Evolutionary conservation across 768 basidiomycete genomes (phyloP).

Genomic region (Boletellus emodensis): DNA sequence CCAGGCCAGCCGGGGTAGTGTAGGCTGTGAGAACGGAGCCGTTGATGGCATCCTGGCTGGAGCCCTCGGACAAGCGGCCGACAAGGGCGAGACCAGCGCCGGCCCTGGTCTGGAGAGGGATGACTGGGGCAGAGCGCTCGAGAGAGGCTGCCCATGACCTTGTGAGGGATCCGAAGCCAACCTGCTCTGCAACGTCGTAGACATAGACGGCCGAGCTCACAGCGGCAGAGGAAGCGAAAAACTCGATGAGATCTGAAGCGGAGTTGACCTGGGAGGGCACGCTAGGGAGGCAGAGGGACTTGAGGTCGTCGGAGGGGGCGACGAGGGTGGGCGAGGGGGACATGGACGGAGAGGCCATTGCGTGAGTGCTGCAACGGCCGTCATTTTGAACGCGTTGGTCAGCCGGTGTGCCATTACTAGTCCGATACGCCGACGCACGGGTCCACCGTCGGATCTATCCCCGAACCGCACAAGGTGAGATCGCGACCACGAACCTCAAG

Average conservation of each 20-base stretch:
- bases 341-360: constrained; percentile 26
- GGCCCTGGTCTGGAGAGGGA: constrained; percentile 74
- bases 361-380: neutral
- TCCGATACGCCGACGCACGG: too few species aligned
- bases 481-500: too few species aligned
- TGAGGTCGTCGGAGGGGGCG: constrained; percentile 30
- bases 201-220: constrained; percentile 69
- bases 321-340: constrained; percentile 34
- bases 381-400: neutral
- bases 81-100: constrained; percentile 81
- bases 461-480: too few species aligned
- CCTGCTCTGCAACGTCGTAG: constrained; percentile 80
- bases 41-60: constrained; percentile 60
- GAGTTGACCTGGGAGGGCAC: constrained; percentile 22
- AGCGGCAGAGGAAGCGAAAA: constrained; percentile 51
- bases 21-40: constrained; percentile 70
- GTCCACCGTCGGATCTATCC: too few species aligned
- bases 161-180: constrained; percentile 74
- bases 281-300: constrained; percentile 9
- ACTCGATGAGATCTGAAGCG: constrained; percentile 66
- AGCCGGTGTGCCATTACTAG: constrained; percentile 11
- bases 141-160: constrained; percentile 55
- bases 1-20: constrained; percentile 80
- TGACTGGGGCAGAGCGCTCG: constrained; percentile 47
- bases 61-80: constrained; percentile 75